phyloP scores from a whole-genome alignment of 2,329 filamentous ascomycete species.

The Ilyonectria destructans region DNA sequence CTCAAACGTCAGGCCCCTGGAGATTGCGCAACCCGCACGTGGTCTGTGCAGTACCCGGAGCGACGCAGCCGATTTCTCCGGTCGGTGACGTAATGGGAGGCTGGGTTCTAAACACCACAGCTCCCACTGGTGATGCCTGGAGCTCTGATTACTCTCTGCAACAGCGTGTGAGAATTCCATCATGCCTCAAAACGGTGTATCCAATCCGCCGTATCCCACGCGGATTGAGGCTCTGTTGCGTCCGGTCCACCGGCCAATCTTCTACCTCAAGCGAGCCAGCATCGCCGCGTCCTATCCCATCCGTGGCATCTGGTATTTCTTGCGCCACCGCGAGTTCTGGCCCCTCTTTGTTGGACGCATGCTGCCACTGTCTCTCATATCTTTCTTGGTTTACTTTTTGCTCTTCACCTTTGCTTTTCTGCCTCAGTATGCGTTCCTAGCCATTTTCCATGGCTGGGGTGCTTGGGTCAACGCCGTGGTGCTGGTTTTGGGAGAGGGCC shows the following conservation, averaged over 20 bases:
- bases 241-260: constrained; percentile 55
- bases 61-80: constrained; percentile 19
- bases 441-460: constrained; percentile 87
- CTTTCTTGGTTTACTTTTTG: constrained; percentile 85
- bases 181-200: constrained; percentile 40
- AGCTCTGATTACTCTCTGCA: constrained; percentile 3
- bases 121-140: constrained; percentile 36
- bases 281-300: constrained; percentile 71
- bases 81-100: constrained; percentile 32
- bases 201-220: constrained; percentile 31
- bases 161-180: neutral
- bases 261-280: constrained; percentile 62
- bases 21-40: neutral
- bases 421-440: constrained; percentile 90
- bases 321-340: constrained; percentile 83
- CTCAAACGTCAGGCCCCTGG: neutral
- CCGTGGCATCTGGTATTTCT: constrained; percentile 87
- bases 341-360: constrained; percentile 85
- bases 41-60: constrained; percentile 28
- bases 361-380: constrained; percentile 86
- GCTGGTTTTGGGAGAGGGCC: constrained; percentile 86
- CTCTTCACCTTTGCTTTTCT: constrained; percentile 92
- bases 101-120: constrained; percentile 33
- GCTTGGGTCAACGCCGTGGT: constrained; percentile 95
- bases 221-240: constrained; percentile 40